Evolutionary conservation across 1,139 yeast genomes (phyloP).

Genomic region (Debaryomyces sp.): DNA sequence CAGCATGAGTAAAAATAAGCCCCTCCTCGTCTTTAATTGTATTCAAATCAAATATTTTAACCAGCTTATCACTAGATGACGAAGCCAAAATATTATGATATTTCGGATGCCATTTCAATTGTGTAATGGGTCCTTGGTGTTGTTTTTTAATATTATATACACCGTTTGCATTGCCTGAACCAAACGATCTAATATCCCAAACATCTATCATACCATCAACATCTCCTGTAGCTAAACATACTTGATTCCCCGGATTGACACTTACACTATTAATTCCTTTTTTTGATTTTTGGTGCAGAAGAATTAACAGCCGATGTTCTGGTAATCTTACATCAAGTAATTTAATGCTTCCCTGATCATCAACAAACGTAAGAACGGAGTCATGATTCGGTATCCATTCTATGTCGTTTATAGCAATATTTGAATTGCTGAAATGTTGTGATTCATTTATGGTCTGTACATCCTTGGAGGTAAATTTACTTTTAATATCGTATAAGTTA

Average conservation of each 20-base stretch:
- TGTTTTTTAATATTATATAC: slow-evolving; percentile 28
- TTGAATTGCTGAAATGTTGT: slow-evolving; percentile 15
- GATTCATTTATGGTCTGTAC: slow-evolving; percentile 11
- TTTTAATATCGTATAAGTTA: slow-evolving; percentile 36
- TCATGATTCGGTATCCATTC: slow-evolving; percentile 65
- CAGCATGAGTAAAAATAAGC: slow-evolving; percentile 76
- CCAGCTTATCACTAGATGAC: slow-evolving; percentile 71
- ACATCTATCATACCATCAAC: slow-evolving; percentile 57
- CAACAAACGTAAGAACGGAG: slow-evolving; percentile 56
- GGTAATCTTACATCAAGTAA: slow-evolving; percentile 52
- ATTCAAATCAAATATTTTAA: slow-evolving; percentile 69
- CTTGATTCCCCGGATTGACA: slow-evolving; percentile 57
- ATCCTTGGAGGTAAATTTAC: slow-evolving; percentile 19
- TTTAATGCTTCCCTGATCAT: slow-evolving; percentile 54
- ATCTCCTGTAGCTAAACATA: slow-evolving; percentile 70
- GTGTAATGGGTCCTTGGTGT: slow-evolving; percentile 66
- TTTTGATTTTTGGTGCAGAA: slow-evolving; percentile 32
- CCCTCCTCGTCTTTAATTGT: slow-evolving; percentile 40
- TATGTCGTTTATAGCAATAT: slow-evolving; percentile 58
- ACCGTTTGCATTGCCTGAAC: slow-evolving; percentile 20
- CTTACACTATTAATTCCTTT: slow-evolving; percentile 67
- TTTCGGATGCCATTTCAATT: slow-evolving; percentile 78
- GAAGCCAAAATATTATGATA: slow-evolving; percentile 64
- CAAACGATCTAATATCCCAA: slow-evolving; percentile 68
- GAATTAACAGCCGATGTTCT: slow-evolving; percentile 18